These are phyloP conservation scores for Urtica urens DNA, from an alignment of 306 rosid species.

Conservation along the genomic window DNA sequence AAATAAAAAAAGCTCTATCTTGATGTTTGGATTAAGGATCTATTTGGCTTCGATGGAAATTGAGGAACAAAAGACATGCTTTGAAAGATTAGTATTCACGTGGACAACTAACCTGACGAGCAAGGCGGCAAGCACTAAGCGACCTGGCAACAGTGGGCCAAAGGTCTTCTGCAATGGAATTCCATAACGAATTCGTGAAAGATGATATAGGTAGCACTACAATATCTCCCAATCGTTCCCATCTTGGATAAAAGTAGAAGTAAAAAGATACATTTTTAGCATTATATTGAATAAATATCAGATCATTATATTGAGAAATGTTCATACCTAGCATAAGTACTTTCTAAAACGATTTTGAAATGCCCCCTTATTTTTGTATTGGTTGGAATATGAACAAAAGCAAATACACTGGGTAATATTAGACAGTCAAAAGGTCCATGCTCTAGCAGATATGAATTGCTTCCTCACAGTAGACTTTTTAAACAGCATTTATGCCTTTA, in stretches of 20 bases:
- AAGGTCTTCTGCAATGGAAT: slow-evolving; percentile 49
- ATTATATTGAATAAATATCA: no score
- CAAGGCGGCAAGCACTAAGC: slow-evolving; percentile 63
- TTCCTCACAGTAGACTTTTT: no score
- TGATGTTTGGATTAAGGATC: neutral
- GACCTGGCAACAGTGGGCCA: slow-evolving; percentile 70
- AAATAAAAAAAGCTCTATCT: neutral
- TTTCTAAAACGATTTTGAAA: no score
- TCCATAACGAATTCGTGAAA: slow-evolving; percentile 65
- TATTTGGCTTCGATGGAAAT: neutral
- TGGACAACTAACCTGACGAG: slow-evolving; percentile 56
- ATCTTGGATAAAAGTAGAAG: slow-evolving; percentile 29
- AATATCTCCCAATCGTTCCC: slow-evolving; percentile 80
- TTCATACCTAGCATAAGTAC: no score
- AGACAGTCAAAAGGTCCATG: no score
- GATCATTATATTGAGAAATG: no score
- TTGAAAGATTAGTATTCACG: neutral
- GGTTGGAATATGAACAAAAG: no score
- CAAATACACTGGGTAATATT: no score
- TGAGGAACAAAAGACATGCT: slow-evolving; percentile 6
- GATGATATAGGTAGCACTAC: slow-evolving; percentile 63
- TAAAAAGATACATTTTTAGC: no score
- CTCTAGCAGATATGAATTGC: no score
- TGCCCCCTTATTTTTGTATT: no score
- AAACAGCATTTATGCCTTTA: no score